These are phyloP conservation scores for Jamesozyma rosinii DNA, from an alignment of 805 yeast species.

Conservation along the genomic window DNA sequence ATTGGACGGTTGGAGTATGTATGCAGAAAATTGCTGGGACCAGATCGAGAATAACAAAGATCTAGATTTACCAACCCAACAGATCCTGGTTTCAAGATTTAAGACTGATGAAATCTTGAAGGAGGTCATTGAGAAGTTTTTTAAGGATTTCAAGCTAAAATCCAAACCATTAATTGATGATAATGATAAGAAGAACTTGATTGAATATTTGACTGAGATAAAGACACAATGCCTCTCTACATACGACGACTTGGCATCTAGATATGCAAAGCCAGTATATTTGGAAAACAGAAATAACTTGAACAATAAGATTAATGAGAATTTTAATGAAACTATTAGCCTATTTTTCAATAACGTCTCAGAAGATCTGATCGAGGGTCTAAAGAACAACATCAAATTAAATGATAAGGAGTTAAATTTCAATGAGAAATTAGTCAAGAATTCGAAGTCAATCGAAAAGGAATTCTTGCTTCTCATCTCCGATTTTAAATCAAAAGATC, in stretches of 20 bases:
- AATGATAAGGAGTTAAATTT: constrained; percentile 25
- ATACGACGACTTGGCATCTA: constrained; percentile 67
- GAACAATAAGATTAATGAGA: constrained; percentile 38
- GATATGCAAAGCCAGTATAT: constrained; percentile 63
- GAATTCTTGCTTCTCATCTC: background rate
- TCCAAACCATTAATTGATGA: constrained; percentile 24
- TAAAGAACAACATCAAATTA: constrained; percentile 22
- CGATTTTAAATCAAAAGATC: constrained; percentile 16
- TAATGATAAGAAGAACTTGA: constrained; percentile 30
- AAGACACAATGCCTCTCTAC: constrained; percentile 38
- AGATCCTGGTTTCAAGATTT: constrained; percentile 85
- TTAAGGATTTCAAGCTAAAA: constrained; percentile 27
- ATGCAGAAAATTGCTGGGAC: constrained; percentile 86
- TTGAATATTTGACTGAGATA: constrained; percentile 36
- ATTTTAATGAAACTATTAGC: constrained; percentile 38
- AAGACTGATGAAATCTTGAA: constrained; percentile 83
- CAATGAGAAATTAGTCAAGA: constrained; percentile 11
- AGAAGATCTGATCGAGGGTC: constrained; percentile 26
- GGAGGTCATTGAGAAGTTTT: constrained; percentile 41
- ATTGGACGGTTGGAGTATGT: constrained; percentile 91
- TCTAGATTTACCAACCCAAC: constrained; percentile 93
- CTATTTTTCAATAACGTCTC: constrained; percentile 34
- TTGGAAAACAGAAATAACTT: constrained; percentile 49
- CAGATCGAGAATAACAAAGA: constrained; percentile 90
- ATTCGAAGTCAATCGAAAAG: background rate